These are phyloP conservation scores for Begonia peltatifolia DNA, from an alignment of 306 rosid species.

Conservation along the genomic window DNA sequence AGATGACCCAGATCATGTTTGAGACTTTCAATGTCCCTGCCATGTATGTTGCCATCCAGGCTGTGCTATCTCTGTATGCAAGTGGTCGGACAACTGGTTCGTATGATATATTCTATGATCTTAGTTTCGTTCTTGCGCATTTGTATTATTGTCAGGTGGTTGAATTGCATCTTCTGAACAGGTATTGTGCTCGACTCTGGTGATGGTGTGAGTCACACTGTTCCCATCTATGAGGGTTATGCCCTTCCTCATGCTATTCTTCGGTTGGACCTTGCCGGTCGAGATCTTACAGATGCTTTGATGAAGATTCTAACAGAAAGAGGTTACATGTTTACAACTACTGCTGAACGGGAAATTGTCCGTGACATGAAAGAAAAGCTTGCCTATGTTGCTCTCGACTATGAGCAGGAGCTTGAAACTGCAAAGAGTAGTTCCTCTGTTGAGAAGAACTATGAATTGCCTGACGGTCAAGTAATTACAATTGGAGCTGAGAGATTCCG, in stretches of 20 bases:
- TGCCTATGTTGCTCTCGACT: conserved; percentile 41
- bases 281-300: conserved; percentile 2
- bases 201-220: conserved; percentile 33
- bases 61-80: conserved; percentile 52
- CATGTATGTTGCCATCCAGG: conserved; percentile 54
- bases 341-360: conserved; percentile 37
- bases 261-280: conserved; percentile 4
- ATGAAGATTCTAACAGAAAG: conserved; percentile 5
- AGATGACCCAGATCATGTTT: conserved; percentile 53
- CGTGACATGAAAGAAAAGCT: conserved; percentile 45
- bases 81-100: conserved; percentile 55
- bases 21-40: conserved; percentile 60
- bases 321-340: conserved; percentile 1
- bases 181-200: conserved; percentile 53
- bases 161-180: conserved; percentile 7
- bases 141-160: not conserved
- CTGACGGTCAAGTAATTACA: conserved; percentile 42
- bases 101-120: conserved; percentile 8
- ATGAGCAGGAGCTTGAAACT: conserved; percentile 42
- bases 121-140: not conserved
- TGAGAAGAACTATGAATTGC: conserved; percentile 42
- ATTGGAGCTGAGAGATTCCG: conserved; percentile 46
- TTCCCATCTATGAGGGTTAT: conserved; percentile 1
- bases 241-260: conserved; percentile 2
- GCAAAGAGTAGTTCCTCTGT: conserved; percentile 40